phyloP scores from a whole-genome alignment of 2,329 filamentous ascomycete species.

The Ascochyta rabiei region DNA sequence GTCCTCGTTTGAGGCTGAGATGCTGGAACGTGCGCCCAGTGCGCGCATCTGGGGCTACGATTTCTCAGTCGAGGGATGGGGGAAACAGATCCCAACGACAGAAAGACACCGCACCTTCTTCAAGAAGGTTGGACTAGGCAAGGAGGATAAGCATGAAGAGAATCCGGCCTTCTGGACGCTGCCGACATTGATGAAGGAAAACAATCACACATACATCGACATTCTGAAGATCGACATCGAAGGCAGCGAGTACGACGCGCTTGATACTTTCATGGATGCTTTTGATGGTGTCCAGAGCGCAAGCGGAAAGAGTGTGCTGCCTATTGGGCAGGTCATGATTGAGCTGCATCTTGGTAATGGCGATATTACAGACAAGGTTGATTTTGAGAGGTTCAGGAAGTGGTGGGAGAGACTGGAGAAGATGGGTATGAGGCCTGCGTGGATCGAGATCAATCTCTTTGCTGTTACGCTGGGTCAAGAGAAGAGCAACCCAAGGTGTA shows the following conservation, averaged over 20 bases:
- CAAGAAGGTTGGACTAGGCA: constrained; percentile 38
- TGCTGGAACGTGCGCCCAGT: constrained; percentile 41
- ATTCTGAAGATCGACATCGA: constrained; percentile 45
- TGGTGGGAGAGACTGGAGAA: constrained; percentile 44
- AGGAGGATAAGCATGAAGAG: constrained; percentile 29
- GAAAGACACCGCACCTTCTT: constrained; percentile 37
- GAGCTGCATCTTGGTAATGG: constrained; percentile 40
- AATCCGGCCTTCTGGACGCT: constrained; percentile 38
- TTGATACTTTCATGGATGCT: constrained; percentile 41
- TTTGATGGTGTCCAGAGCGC: constrained; percentile 28
- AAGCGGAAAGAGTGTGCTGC: constrained; percentile 30
- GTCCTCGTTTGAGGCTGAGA: constrained; percentile 44
- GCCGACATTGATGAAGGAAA: constrained; percentile 36
- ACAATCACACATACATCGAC: constrained; percentile 44
- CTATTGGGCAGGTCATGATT: constrained; percentile 45
- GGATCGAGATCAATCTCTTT: constrained; percentile 45
- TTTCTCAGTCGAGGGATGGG: constrained; percentile 41
- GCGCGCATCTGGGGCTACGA: constrained; percentile 44
- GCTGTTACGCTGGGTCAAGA: constrained; percentile 33
- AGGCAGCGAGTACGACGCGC: constrained; percentile 39
- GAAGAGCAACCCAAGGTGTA: constrained; percentile 40
- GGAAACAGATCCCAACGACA: constrained; percentile 32
- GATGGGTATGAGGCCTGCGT: constrained; percentile 44
- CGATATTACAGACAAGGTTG: constrained; percentile 23
- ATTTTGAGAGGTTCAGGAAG: constrained; percentile 35